Base-by-base conservation (phyloP, 441 rosid species). In the Mallotus japonicus region DNA sequence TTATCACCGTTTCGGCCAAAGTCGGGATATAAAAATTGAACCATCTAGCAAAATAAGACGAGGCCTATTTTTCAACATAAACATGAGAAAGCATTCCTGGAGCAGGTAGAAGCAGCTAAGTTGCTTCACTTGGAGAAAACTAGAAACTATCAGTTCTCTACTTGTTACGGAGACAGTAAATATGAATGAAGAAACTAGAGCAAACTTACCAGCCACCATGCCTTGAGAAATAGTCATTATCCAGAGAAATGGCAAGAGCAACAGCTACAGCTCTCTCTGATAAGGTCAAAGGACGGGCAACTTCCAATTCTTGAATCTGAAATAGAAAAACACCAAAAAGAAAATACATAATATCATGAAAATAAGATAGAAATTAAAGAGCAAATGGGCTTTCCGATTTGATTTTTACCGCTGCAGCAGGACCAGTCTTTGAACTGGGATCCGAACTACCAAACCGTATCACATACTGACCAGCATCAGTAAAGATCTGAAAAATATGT, bases 401-500 rank as follows among this genome's bases (percentile, higher is more conserved):
- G 61, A 24, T 47, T 63, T 61, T 67, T 82, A 94, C 98, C 85
- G 12, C 44, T 65, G 57, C 76, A 75, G 92, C 93, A 55, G 73
- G 82, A 54, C 88, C 95, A 54, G 73, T 88, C 84, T 90, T 86
- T 67, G 80, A 79, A 49, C 79, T 73, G 42, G 85, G 86, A 83
- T 90, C 93, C 69, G 90, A 75, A 78, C 84, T 84, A 67, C 98
- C 99, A 80, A 95, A 95, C 62, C 97, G 88, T 73, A 95, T 95
- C 59, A 83, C 97, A 62, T 95, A 95, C 81, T 95, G 99, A 19
- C 99, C 99, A 79, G 99, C 98, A 86, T 95, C 99, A 32, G 99
- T 92, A 73, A 95, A 87, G 22, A 95, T 86, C 97, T 95, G 88
- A 61, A 84, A 44, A 37, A 65, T 64, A 75, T 71, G 32, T 40